Percentiles rank a stretch among this genome's conserved stretches.
phyloP scores from a whole-genome alignment of 1,139 yeast genomes.

The Suhomyces coccinellae region DNA sequence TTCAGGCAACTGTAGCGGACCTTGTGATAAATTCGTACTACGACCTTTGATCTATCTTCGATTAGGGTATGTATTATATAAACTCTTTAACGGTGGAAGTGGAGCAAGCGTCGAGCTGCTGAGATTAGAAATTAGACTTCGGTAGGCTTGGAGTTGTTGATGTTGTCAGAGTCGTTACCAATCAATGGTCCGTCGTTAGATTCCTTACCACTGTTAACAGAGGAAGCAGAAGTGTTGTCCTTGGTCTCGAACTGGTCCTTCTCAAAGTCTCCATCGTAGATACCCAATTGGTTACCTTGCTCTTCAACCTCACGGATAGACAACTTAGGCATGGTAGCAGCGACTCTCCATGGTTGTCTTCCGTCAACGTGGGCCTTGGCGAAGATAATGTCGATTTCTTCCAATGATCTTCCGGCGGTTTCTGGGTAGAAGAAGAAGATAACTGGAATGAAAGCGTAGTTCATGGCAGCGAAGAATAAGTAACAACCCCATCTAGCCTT shows the following conservation, averaged over 20 bases:
- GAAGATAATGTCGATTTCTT: slow-evolving; percentile 30
- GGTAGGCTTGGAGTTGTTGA: slow-evolving; percentile 10
- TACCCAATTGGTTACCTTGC: slow-evolving; percentile 48
- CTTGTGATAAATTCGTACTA: too few relatives aligned
- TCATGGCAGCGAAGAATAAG: slow-evolving; percentile 29
- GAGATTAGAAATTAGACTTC: slow-evolving; percentile 10
- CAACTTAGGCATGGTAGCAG: slow-evolving; percentile 51
- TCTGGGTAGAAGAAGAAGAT: slow-evolving; percentile 35
- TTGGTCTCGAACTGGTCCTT: slow-evolving; percentile 34
- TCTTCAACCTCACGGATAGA: slow-evolving; percentile 47
- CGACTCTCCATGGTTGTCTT: slow-evolving; percentile 51
- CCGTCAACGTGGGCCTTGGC: slow-evolving; percentile 44
- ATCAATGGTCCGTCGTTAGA: slow-evolving; percentile 16
- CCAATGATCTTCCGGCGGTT: slow-evolving; percentile 33
- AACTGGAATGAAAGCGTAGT: slow-evolving; percentile 27
- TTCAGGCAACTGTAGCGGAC: too few relatives aligned
- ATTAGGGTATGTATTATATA: slow-evolving; percentile 4
- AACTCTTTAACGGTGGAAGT: background rate
- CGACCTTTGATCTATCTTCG: background rate
- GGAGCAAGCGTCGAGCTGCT: slow-evolving; percentile 3
- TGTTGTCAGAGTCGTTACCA: slow-evolving; percentile 1
- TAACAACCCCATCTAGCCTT: slow-evolving; percentile 47
- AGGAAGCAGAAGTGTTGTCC: slow-evolving; percentile 28
- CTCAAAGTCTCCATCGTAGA: slow-evolving; percentile 42
- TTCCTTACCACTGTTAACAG: slow-evolving; percentile 21